Evolutionary conservation across 2,329 filamentous ascomycete genomes (phyloP), one percentile per base, ranked within the genome.

Genomic region (Microdochium paspali): DNA sequence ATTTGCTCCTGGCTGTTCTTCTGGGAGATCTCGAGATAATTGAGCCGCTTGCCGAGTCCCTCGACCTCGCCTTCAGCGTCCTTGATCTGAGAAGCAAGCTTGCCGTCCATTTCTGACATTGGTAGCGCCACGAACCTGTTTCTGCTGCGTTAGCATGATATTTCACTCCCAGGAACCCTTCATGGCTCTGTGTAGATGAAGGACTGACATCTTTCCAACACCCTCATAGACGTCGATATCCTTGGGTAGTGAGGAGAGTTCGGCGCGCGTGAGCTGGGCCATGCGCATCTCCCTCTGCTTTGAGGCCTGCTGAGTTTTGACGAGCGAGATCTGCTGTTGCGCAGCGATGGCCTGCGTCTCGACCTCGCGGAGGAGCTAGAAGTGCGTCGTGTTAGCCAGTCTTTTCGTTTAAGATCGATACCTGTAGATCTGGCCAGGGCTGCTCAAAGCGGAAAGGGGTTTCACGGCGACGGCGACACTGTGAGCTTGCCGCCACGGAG

Each of bases 1-100:
- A 97, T 85, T 61, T 95, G 89, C 55, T 90, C 83, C 57, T 85
- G 83, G 67, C 90, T 95, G 61, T 97, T 98, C 72, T 94, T 90
- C 63, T 89, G 86, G 45, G 93, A 97, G 49, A 89, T 95, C 71
- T 97, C 91, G 42, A 97, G 75, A 62, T 96, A 97, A 57, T 91
- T 81, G 58, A 96, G 73, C 66, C 88, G 90, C 77, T 97, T 95
- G 56, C 87, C 83, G 53, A 97, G 69, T 53, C 84, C 85, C 35
- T 85, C 76, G 51, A 95, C 81, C 57, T 96, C 91, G 24, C 77
- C 74, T 58, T 90, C 85, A 52, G 91, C 70, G 46, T 84, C 81
- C 58, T 84, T 79, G 49, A 82, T 83, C 68, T 96, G 90, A 42
- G 74, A 71, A 31, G 82, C 76, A 49, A 97, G 76, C 55, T 93